These are phyloP conservation scores for Atractiella rhizophila DNA, from an alignment of 768 basidiomycete genomes.

Conservation along the genomic window DNA sequence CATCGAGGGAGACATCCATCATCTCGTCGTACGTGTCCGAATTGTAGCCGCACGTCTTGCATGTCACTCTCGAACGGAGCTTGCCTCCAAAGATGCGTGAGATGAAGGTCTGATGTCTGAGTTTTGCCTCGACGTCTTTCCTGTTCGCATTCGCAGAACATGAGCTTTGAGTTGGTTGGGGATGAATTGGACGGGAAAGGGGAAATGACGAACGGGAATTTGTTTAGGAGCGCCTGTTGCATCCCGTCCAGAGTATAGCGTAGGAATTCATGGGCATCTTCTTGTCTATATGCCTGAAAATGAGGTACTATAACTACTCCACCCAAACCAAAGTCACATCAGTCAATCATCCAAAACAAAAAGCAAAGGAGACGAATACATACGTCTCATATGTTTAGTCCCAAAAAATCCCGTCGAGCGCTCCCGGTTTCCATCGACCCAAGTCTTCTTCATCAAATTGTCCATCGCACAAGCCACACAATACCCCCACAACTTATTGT, in stretches of 20 bases:
- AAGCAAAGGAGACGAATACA: neutral
- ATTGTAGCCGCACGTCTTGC: conserved; percentile 51
- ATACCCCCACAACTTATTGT: conserved; percentile 25
- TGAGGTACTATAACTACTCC: no score
- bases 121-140: conserved; percentile 28
- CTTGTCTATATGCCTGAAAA: no score
- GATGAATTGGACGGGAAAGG: neutral
- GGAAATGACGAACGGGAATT: neutral
- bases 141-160: conserved; percentile 37
- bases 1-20: conserved; percentile 78
- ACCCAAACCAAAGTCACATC: neutral
- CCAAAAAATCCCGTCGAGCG: no score
- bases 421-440: conserved; percentile 21
- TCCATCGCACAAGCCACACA: conserved; percentile 59
- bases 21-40: conserved; percentile 93
- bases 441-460: conserved; percentile 32
- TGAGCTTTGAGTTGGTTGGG: neutral
- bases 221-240: conserved; percentile 40
- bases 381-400: no score
- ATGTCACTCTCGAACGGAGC: conserved; percentile 70
- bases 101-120: conserved; percentile 64
- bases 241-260: conserved; percentile 76
- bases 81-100: conserved; percentile 81
- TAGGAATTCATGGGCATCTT: conserved; percentile 94
- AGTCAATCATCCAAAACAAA: neutral